Percentiles rank a stretch among this genome's conserved stretches.
phyloP scores from a whole-genome alignment of 2,329 filamentous ascomycete genomes.

The Endothia cerciana region DNA sequence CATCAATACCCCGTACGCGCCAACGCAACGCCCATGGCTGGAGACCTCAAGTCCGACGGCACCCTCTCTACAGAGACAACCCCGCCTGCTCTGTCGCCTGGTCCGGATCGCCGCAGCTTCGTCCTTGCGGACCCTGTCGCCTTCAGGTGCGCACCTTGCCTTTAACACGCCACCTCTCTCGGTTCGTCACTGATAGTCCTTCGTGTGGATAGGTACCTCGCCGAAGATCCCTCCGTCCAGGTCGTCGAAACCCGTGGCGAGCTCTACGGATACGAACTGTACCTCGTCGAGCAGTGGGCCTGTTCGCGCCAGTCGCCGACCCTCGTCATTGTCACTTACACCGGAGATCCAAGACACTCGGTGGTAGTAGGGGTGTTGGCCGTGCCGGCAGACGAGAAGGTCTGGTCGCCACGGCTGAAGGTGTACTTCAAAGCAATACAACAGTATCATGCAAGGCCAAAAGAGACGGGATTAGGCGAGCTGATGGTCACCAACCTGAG shows the following conservation, averaged over 20 bases:
- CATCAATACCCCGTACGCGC: constrained; percentile 34
- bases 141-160: constrained; percentile 48
- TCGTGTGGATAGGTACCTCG: constrained; percentile 66
- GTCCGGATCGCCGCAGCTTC: constrained; percentile 47
- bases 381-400: constrained; percentile 76
- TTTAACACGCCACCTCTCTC: constrained; percentile 3
- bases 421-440: constrained; percentile 86
- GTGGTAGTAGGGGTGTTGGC: constrained; percentile 81
- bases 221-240: constrained; percentile 77
- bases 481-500: constrained; percentile 94
- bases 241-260: constrained; percentile 73
- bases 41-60: constrained; percentile 32
- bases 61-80: constrained; percentile 30
- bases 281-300: constrained; percentile 96
- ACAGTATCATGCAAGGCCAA: constrained; percentile 81
- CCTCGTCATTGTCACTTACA: constrained; percentile 90
- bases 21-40: constrained; percentile 31
- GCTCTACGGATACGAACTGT: constrained; percentile 86
- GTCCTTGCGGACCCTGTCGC: constrained; percentile 64
- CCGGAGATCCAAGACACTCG: constrained; percentile 78
- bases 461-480: constrained; percentile 79
- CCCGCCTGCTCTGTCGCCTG: constrained; percentile 35
- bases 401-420: constrained; percentile 79
- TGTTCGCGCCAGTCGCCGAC: constrained; percentile 90
- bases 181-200: constrained; percentile 6